These are phyloP conservation scores for Pseudoturritis turrita DNA, from an alignment of 345 rosid species.

Conservation along the genomic window DNA sequence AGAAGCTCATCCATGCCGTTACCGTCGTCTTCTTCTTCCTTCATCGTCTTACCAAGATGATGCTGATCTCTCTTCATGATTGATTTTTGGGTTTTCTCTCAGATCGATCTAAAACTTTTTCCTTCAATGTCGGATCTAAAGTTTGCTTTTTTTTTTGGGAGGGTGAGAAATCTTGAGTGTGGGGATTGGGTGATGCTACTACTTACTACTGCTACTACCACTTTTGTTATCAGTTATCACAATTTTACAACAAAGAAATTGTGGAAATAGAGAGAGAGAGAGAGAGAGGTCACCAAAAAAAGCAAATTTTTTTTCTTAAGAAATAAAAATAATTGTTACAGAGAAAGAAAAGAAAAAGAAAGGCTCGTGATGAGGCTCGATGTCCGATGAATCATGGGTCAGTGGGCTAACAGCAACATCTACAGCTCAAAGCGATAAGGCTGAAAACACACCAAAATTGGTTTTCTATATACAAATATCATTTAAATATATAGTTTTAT, in stretches of 20 bases:
- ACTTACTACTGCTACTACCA: slow-evolving; percentile 22
- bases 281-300: neutral
- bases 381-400: slow-evolving; percentile 37
- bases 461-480: no score
- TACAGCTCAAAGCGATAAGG: slow-evolving; percentile 43
- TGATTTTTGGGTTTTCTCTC: neutral
- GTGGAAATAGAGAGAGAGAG: neutral
- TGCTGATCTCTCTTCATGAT: slow-evolving; percentile 47
- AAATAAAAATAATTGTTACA: neutral
- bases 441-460: neutral
- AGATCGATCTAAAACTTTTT: neutral
- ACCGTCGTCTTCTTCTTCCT: slow-evolving; percentile 38
- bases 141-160: slow-evolving; percentile 1
- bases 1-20: slow-evolving; percentile 70
- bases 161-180: slow-evolving; percentile 38
- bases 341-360: neutral
- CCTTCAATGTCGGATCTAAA: slow-evolving; percentile 21
- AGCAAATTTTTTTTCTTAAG: neutral
- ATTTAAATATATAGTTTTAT: no score
- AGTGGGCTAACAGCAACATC: slow-evolving; percentile 29
- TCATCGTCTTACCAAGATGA: slow-evolving; percentile 35
- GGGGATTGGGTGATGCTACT: slow-evolving; percentile 24
- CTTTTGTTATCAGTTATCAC: slow-evolving; percentile 6
- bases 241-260: neutral
- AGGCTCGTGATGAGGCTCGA: slow-evolving; percentile 58